phyloP scores from a whole-genome alignment of 331 rosid species.

The Arachis monticola region DNA sequence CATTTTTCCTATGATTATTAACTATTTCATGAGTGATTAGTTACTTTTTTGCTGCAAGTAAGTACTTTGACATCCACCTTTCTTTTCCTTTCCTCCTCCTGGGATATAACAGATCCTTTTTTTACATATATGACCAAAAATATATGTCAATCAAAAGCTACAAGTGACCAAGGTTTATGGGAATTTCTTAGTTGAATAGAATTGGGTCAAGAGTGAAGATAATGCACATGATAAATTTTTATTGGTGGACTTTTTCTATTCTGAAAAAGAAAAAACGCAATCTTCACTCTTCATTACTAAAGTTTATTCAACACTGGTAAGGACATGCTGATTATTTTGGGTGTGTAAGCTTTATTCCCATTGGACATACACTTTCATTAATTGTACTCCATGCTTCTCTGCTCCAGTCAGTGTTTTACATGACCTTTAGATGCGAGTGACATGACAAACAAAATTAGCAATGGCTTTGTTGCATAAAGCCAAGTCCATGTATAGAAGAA shows the following conservation, averaged over 20 bases:
- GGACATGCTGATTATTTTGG: neutral
- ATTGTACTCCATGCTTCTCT: constrained; percentile 11
- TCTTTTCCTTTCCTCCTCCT: no score
- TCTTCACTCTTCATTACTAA: neutral
- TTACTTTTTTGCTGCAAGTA: no score
- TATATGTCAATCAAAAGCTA: constrained; percentile 12
- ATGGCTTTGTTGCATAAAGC: neutral
- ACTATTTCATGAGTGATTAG: no score
- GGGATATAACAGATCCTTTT: no score
- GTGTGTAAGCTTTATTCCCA: neutral
- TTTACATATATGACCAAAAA: neutral
- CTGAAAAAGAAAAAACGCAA: no score
- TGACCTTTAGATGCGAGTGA: constrained; percentile 18
- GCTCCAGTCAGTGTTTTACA: constrained; percentile 13
- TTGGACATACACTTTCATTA: constrained; percentile 4
- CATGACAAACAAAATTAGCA: constrained; percentile 10
- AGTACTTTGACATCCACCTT: no score
- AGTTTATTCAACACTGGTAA: neutral
- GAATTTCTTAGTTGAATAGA: no score
- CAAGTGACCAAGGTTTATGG: neutral
- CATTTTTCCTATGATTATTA: no score
- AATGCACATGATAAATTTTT: no score
- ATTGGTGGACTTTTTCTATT: no score
- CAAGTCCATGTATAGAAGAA: constrained; percentile 7
- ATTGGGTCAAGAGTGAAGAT: no score